Evolutionary conservation across 495 filamentous ascomycete genomes (phyloP).

Genomic region (Neurospora sp.): DNA sequence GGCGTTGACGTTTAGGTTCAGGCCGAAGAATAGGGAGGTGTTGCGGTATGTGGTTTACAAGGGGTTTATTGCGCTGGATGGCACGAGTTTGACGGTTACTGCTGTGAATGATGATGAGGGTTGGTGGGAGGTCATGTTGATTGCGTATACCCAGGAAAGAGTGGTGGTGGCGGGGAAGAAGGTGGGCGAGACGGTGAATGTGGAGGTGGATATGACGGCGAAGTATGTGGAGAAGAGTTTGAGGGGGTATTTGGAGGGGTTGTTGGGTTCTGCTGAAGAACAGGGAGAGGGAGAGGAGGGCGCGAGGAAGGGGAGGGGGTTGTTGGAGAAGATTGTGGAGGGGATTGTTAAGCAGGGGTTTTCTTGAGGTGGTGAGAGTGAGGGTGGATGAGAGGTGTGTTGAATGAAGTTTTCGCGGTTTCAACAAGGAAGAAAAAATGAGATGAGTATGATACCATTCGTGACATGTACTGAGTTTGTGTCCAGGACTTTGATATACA

Average conservation of each 20-base stretch:
- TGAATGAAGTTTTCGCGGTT: neutral
- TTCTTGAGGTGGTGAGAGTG: slow-evolving; percentile 2
- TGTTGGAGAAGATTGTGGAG: slow-evolving; percentile 78
- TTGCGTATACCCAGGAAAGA: slow-evolving; percentile 94
- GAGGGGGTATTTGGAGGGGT: slow-evolving; percentile 50
- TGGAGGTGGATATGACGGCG: slow-evolving; percentile 96
- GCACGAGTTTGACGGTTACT: slow-evolving; percentile 91
- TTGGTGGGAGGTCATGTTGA: slow-evolving; percentile 98
- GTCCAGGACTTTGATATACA: neutral
- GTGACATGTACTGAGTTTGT: neutral
- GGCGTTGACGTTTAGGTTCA: slow-evolving; percentile 73
- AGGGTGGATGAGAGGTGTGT: neutral
- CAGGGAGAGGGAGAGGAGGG: slow-evolving; percentile 19
- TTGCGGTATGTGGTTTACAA: slow-evolving; percentile 89
- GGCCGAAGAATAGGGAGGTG: slow-evolving; percentile 54
- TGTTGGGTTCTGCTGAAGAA: neutral
- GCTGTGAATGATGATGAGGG: slow-evolving; percentile 51
- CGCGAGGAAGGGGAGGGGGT: slow-evolving; percentile 41
- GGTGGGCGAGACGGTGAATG: slow-evolving; percentile 80
- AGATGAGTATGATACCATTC: neutral
- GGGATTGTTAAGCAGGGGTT: slow-evolving; percentile 67
- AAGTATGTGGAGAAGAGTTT: slow-evolving; percentile 99
- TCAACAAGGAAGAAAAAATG: neutral
- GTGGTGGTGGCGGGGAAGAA: slow-evolving; percentile 76
- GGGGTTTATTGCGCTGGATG: slow-evolving; percentile 91